Evolutionary conservation across 805 yeast species (phyloP).

Genomic region (Wilhelminamyces savonicus): DNA sequence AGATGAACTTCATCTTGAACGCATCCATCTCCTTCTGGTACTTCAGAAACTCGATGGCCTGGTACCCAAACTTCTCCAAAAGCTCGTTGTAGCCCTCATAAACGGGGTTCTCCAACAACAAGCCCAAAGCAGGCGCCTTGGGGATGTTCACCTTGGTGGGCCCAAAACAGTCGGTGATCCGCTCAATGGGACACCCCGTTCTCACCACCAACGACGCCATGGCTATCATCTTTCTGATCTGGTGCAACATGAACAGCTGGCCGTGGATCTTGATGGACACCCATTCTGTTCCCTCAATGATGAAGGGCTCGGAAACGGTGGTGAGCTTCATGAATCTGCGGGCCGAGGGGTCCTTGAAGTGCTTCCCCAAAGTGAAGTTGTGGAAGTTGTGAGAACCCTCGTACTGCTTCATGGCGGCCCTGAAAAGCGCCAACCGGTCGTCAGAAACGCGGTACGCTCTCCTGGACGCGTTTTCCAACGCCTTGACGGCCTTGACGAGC

Average conservation of each 20-base stretch:
- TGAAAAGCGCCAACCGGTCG: constrained; percentile 56
- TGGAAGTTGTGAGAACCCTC: constrained; percentile 91
- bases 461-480: constrained; percentile 60
- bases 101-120: constrained; percentile 85
- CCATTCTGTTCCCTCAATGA: constrained; percentile 95
- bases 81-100: constrained; percentile 77
- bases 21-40: constrained; percentile 69
- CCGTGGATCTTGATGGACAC: constrained; percentile 93
- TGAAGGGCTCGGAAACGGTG: constrained; percentile 79
- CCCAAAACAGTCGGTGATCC: constrained; percentile 74
- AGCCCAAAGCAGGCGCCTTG: constrained; percentile 94
- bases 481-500: constrained; percentile 48
- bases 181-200: constrained; percentile 73
- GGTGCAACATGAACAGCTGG: constrained; percentile 97
- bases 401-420: constrained; percentile 65
- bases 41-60: constrained; percentile 60
- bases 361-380: constrained; percentile 79
- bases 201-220: constrained; percentile 85
- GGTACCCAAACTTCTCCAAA: constrained; percentile 71
- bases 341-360: constrained; percentile 79
- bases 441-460: constrained; percentile 60
- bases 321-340: constrained; percentile 75
- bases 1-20: constrained; percentile 82
- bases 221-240: constrained; percentile 96
- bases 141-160: constrained; percentile 80